A percentile compares a stretch with the other conserved stretches of the same genome.
These are phyloP conservation scores for Penicillium sp. DNA, from an alignment of 2,329 filamentous ascomycete species.

Conservation along the genomic window DNA sequence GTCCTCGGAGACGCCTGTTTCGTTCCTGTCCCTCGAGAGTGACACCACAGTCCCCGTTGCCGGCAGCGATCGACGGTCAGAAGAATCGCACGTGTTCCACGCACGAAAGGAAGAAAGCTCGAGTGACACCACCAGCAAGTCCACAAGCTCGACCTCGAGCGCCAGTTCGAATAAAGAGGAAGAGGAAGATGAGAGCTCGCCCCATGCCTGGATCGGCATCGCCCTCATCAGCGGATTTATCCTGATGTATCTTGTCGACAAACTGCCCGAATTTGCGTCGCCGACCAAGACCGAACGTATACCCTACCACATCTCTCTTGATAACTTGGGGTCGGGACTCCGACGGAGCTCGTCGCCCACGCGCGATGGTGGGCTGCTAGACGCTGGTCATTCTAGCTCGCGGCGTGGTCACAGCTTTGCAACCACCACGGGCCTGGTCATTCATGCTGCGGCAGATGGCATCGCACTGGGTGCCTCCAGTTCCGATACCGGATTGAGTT, in stretches of 20 bases:
- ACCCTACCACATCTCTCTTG: conserved; percentile 82
- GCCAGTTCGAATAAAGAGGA: too few species aligned
- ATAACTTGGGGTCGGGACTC: conserved; percentile 65
- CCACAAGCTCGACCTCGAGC: too few species aligned
- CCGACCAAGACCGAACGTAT: conserved; percentile 62
- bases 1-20: conserved; percentile 10
- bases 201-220: conserved; percentile 78
- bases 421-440: conserved; percentile 92
- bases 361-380: conserved; percentile 39
- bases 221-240: conserved; percentile 86
- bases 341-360: conserved; percentile 44
- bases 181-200: conserved; percentile 46
- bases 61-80: conserved; percentile 4
- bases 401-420: conserved; percentile 58
- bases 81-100: conserved; percentile 22
- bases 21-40: conserved; percentile 15
- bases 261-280: conserved; percentile 71
- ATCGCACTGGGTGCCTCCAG: conserved; percentile 93
- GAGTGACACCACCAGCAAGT: conserved; percentile 40
- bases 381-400: conserved; percentile 29
- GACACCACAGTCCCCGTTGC: conserved; percentile 13
- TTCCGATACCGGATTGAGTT: conserved; percentile 71
- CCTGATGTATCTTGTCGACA: conserved; percentile 94
- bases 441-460: conserved; percentile 91
- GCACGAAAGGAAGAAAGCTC: conserved; percentile 28